phyloP scores from a whole-genome alignment of 805 yeast species.

The Metschnikowia rubicola region DNA sequence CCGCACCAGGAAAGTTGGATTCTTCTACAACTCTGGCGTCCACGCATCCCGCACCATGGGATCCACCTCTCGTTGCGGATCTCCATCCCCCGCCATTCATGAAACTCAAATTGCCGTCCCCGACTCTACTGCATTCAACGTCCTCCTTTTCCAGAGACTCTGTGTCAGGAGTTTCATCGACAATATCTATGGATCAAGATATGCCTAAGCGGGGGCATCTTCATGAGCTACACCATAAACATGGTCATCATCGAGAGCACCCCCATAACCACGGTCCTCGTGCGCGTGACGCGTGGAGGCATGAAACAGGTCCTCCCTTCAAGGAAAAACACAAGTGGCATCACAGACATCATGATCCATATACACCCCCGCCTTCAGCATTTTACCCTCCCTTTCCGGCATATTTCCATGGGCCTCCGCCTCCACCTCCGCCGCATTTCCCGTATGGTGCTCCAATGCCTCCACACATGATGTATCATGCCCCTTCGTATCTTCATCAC shows the following conservation, averaged over 20 bases:
- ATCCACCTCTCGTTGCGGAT: neutral
- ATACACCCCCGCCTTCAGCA: neutral
- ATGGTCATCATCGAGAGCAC: neutral
- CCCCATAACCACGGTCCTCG: neutral
- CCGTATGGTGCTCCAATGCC: conserved; percentile 4
- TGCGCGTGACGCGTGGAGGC: neutral
- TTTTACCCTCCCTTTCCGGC: conserved; percentile 14
- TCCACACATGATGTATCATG: conserved; percentile 2
- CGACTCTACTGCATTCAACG: conserved; percentile 12
- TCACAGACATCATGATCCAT: neutral
- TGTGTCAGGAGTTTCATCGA: neutral
- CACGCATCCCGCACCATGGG: neutral
- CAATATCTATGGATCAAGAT: conserved; percentile 4
- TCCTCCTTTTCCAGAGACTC: conserved; percentile 1
- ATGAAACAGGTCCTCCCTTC: neutral
- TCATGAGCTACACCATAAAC: neutral
- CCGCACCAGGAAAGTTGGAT: neutral
- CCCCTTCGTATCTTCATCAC: conserved; percentile 1
- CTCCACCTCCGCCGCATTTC: conserved; percentile 12
- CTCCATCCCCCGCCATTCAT: neutral
- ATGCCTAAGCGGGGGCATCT: neutral
- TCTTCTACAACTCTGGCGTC: neutral
- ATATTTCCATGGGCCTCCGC: conserved; percentile 2
- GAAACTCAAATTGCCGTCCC: conserved; percentile 10
- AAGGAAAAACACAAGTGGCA: neutral